These are phyloP conservation scores for Emericellopsis atlantica DNA, from an alignment of 2,329 filamentous ascomycete species.

Conservation along the genomic window DNA sequence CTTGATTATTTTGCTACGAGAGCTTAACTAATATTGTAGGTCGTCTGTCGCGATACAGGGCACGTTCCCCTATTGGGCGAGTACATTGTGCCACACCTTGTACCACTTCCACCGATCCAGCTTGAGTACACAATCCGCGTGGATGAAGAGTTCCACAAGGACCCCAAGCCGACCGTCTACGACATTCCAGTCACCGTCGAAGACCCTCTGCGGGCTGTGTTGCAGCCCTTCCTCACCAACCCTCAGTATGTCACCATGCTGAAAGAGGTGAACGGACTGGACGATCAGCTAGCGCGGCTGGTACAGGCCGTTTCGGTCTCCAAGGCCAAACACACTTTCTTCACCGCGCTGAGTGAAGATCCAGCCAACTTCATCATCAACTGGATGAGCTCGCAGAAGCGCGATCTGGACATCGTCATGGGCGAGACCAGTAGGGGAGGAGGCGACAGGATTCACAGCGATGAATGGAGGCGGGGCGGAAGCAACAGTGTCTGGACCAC, in stretches of 20 bases:
- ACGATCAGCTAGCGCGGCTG: slow-evolving; percentile 75
- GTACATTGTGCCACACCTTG: slow-evolving; percentile 66
- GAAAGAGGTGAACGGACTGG: slow-evolving; percentile 62
- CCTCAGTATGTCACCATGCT: slow-evolving; percentile 59
- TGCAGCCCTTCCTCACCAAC: slow-evolving; percentile 54
- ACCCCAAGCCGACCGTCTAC: slow-evolving; percentile 72
- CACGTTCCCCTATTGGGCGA: slow-evolving; percentile 79
- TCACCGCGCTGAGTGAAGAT: slow-evolving; percentile 64
- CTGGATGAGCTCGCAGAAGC: slow-evolving; percentile 85
- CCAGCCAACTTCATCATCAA: slow-evolving; percentile 73
- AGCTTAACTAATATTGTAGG: slow-evolving; percentile 39
- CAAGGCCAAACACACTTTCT: slow-evolving; percentile 85
- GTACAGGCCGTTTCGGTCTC: slow-evolving; percentile 73
- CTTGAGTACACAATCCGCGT: slow-evolving; percentile 89
- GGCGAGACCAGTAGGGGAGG: slow-evolving; percentile 63
- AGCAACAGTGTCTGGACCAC: slow-evolving; percentile 42
- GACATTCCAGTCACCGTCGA: slow-evolving; percentile 78
- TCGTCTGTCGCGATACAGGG: slow-evolving; percentile 61
- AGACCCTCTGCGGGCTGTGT: slow-evolving; percentile 61
- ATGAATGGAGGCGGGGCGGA: slow-evolving; percentile 58
- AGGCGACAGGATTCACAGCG: slow-evolving; percentile 39
- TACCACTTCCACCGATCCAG: slow-evolving; percentile 66
- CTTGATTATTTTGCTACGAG: background rate
- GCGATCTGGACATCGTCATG: slow-evolving; percentile 78
- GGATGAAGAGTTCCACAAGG: slow-evolving; percentile 68